Base-by-base conservation (phyloP, 164 flowering plant species). In the Piper betle region DNA sequence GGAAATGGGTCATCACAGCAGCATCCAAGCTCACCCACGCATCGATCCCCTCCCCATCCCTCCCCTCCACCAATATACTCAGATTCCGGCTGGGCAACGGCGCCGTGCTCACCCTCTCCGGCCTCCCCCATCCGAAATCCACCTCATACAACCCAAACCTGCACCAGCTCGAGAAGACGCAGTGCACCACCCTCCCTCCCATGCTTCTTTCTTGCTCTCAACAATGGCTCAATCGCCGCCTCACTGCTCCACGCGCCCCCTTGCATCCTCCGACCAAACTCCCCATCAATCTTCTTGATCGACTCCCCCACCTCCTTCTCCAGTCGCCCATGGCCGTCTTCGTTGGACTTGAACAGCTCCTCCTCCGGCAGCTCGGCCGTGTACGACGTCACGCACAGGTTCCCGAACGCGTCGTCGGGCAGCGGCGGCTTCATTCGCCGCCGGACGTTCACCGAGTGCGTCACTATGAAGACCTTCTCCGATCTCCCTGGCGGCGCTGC, bases 371-470 rank as follows among this genome's bases (percentile, higher is more conserved):
- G 57, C 25, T 3, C 25, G 5, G 12, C 40, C 1, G 19, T 18
- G 38, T 40, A 19, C 7, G 42, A 8, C 3, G 56, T 61, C 37
- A 72, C 71, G 9, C 62, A 40, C 6, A 75, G 54, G 38, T 85
- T 83, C 48, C 88, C 91, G 0, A 78, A 39, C 0, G 72, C 68
- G 16, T 57, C 1, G 37, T 71, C 64, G 2, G 75, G 62, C 48
- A 75, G 20, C 13, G 74, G 68, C 2, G 74, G 80, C 0, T 15
- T 6, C 62, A 68, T 73, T 61, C 76, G 72, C 46, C 37, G 46
- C 0, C 88, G 69, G 37, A 85, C 25, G 39, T 81, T 78, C 60
- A 82, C 84, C 0, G 66, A n/a, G 55, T 71, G 83, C 10, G 62
- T 63, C 6, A 68, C 41, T 7, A 80, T 2, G 37, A 74, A 78